Conservation (phyloP, 768 basidiomycete species). For the Leccinum barrowsii region DNA sequence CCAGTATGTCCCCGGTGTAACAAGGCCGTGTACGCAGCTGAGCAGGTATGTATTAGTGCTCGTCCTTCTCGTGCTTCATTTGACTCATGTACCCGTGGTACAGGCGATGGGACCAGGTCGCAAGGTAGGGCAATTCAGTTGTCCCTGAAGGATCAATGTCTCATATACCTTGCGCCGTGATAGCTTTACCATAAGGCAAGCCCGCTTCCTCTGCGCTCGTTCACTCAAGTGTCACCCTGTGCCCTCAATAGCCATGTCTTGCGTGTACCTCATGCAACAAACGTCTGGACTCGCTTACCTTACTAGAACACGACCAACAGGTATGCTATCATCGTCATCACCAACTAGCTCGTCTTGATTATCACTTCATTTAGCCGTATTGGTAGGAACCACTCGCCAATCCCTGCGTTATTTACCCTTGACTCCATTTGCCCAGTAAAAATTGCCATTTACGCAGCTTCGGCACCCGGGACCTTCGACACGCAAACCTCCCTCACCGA, state of each 20-base stretch:
- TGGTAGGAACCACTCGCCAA: conserved; percentile 30
- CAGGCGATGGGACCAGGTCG: conserved; percentile 85
- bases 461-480: conserved; percentile 70
- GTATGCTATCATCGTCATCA: conserved; percentile 37
- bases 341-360: conserved; percentile 1
- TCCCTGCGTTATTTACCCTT: background rate
- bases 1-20: conserved; percentile 70
- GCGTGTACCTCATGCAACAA: conserved; percentile 75
- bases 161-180: background rate
- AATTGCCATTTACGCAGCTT: conserved; percentile 77
- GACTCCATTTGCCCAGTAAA: conserved; percentile 51
- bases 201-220: background rate
- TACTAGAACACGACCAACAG: conserved; percentile 82
- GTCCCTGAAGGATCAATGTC: background rate
- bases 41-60: conserved; percentile 54
- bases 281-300: conserved; percentile 68
- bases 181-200: conserved; percentile 78
- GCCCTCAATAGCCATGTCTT: conserved; percentile 62
- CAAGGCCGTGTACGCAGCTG: conserved; percentile 82
- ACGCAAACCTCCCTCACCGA: conserved; percentile 61
- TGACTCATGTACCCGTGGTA: conserved; percentile 10
- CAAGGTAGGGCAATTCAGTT: conserved; percentile 52
- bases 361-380: conserved; percentile 35
- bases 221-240: background rate
- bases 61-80: background rate